phyloP scores from a whole-genome alignment of 192 early-diverging fungal genomes.

The Umbelopsis sp. region DNA sequence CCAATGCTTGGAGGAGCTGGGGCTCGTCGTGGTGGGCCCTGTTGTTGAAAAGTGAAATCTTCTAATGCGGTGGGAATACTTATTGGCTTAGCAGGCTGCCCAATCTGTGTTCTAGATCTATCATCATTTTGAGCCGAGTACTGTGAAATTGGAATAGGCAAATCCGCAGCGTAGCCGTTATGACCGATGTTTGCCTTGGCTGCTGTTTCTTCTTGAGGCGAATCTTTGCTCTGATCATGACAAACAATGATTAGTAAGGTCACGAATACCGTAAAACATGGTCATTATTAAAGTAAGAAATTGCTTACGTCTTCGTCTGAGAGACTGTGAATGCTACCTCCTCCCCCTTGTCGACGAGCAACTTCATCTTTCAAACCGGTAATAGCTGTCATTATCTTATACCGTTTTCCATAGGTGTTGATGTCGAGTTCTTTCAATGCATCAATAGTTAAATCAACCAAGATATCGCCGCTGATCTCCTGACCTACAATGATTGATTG shows the following conservation, averaged over 20 bases:
- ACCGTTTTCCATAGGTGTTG: constrained; percentile 62
- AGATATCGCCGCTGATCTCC: constrained; percentile 67
- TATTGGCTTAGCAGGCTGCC: background rate
- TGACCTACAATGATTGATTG: constrained; percentile 49
- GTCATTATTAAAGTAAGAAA: background rate
- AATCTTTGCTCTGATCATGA: background rate
- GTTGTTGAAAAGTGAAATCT: constrained; percentile 8
- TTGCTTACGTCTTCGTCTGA: constrained; percentile 16
- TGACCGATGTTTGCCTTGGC: background rate
- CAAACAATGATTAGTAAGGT: background rate
- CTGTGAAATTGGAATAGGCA: too few relatives aligned
- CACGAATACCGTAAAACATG: background rate
- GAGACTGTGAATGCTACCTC: constrained; percentile 14
- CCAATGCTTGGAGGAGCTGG: constrained; percentile 28
- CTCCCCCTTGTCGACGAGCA: constrained; percentile 31
- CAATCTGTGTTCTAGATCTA: background rate
- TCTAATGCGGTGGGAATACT: constrained; percentile 4
- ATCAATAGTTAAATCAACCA: constrained; percentile 63
- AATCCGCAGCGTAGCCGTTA: too few relatives aligned
- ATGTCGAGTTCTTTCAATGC: constrained; percentile 71
- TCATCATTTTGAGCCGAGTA: background rate
- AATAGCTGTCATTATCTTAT: constrained; percentile 70
- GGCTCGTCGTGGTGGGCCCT: constrained; percentile 28
- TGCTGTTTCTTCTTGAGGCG: background rate
- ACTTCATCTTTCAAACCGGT: constrained; percentile 48